Evolutionary conservation across 2,329 filamentous ascomycete species (phyloP).

Genomic region (Hirsutella thompsonii): DNA sequence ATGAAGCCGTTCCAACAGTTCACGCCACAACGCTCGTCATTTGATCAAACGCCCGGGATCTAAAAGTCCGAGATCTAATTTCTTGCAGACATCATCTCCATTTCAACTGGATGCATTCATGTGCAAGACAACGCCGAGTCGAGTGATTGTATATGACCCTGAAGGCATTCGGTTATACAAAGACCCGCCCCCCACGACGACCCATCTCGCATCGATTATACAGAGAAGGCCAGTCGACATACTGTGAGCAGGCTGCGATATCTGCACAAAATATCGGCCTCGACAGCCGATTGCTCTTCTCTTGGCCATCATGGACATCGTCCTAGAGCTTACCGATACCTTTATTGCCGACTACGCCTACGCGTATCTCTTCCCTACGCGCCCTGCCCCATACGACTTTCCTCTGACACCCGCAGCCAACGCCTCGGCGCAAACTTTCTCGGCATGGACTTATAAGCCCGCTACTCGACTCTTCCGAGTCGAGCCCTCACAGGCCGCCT

Average conservation of each 20-base stretch:
- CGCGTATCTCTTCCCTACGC: slow-evolving; percentile 53
- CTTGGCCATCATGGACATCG: slow-evolving; percentile 65
- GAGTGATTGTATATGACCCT: too few species aligned
- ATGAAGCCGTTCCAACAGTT: too few species aligned
- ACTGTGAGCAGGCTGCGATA: not conserved
- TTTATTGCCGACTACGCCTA: slow-evolving; percentile 72
- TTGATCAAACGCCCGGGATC: too few species aligned
- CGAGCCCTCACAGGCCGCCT: slow-evolving; percentile 62
- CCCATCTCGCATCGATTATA: too few species aligned
- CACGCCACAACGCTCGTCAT: too few species aligned
- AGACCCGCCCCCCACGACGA: too few species aligned
- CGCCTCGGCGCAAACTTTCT: slow-evolving; percentile 42
- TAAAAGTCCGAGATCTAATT: too few species aligned
- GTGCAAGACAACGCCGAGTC: too few species aligned
- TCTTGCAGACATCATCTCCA: too few species aligned
- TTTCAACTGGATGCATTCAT: too few species aligned
- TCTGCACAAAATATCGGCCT: not conserved
- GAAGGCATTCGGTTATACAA: too few species aligned
- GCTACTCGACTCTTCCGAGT: slow-evolving; percentile 58
- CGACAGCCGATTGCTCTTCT: not conserved
- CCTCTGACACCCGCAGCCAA: slow-evolving; percentile 35
- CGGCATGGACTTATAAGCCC: slow-evolving; percentile 57
- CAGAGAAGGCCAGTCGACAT: too few species aligned
- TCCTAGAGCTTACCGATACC: slow-evolving; percentile 75
- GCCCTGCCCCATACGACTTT: slow-evolving; percentile 38